These are phyloP conservation scores for Solanum bulbocastanum DNA, from an alignment of 257 asterid genomes.

Conservation along the genomic window DNA sequence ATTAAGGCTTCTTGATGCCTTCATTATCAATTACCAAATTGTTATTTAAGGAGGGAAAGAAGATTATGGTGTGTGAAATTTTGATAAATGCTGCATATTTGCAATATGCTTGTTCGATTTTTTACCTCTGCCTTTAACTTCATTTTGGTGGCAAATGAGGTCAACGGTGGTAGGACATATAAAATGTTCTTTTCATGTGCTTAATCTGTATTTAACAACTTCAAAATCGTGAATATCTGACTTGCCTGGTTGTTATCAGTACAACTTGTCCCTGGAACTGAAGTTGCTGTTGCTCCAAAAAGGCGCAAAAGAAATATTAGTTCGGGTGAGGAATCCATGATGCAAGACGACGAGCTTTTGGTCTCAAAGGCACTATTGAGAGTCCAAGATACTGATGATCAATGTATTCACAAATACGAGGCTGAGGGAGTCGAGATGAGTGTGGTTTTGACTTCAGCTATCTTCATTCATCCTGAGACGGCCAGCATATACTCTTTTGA, in stretches of 20 bases:
- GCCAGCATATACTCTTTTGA: constrained; percentile 50
- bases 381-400: constrained; percentile 54
- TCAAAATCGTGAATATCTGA: constrained; percentile 11
- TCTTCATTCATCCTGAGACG: constrained; percentile 79
- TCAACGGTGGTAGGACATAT: not conserved
- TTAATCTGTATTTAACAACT: not conserved
- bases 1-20: not conserved
- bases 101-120: not conserved
- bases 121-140: not conserved
- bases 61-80: not conserved
- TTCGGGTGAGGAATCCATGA: constrained; percentile 23
- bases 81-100: not conserved
- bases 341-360: constrained; percentile 22
- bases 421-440: constrained; percentile 47
- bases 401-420: constrained; percentile 33
- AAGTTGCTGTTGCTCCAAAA: constrained; percentile 96
- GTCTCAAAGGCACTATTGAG: constrained; percentile 62
- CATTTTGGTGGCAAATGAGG: not conserved
- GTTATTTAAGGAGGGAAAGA: not conserved
- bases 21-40: not conserved
- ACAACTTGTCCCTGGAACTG: constrained; percentile 91
- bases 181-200: not conserved
- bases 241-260: constrained; percentile 41
- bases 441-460: constrained; percentile 62
- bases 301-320: constrained; percentile 46